phyloP scores from a whole-genome alignment of 2,329 filamentous ascomycete genomes.

The Westerdykella sp. region DNA sequence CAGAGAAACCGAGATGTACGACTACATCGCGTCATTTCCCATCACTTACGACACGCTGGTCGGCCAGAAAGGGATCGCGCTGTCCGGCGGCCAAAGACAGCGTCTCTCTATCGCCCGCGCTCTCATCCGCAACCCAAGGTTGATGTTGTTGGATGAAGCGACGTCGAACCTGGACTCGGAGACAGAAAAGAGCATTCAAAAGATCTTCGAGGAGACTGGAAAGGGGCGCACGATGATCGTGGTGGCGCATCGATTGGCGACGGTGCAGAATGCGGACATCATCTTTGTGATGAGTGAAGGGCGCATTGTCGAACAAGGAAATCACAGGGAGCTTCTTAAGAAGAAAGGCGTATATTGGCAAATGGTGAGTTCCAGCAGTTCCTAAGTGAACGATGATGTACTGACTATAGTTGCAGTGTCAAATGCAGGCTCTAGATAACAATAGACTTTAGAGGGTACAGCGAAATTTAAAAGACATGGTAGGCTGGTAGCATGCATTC shows the following conservation, averaged over 20 bases:
- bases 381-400: no score
- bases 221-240: slow-evolving; percentile 29
- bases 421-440: no score
- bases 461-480: no score
- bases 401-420: no score
- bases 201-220: slow-evolving; percentile 29
- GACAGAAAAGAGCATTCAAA: slow-evolving; percentile 32
- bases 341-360: slow-evolving; percentile 18
- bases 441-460: no score
- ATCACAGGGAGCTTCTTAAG: slow-evolving; percentile 13
- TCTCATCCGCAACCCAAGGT: slow-evolving; percentile 81
- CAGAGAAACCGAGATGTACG: slow-evolving; percentile 14
- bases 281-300: slow-evolving; percentile 35
- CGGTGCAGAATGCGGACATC: slow-evolving; percentile 22
- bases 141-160: slow-evolving; percentile 46
- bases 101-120: slow-evolving; percentile 86
- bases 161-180: slow-evolving; percentile 26
- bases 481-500: no score
- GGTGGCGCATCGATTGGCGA: slow-evolving; percentile 34
- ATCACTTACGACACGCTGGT: slow-evolving; percentile 7
- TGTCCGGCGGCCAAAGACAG: slow-evolving; percentile 76
- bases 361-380: slow-evolving; percentile 36
- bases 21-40: slow-evolving; percentile 16
- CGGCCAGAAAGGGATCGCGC: slow-evolving; percentile 14
- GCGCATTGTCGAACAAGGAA: slow-evolving; percentile 28